phyloP scores from a whole-genome alignment of 352 stramenopile genomes.

The Globisporangium emineosum region DNA sequence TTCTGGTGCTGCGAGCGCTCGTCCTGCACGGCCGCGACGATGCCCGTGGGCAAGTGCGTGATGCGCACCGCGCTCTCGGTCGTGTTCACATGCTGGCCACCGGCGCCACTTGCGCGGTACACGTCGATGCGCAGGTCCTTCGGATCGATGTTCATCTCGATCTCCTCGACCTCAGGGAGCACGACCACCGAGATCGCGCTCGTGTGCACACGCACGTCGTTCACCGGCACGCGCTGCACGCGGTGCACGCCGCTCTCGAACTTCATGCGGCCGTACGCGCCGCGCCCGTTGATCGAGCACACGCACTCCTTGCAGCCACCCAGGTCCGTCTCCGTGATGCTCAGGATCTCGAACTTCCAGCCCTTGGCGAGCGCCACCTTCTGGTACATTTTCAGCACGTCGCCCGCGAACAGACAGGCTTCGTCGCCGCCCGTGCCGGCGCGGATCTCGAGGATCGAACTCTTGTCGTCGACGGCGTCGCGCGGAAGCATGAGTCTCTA shows the following conservation, averaged over 20 bases:
- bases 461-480: conserved; percentile 92
- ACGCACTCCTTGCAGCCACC: conserved; percentile 85
- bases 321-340: conserved; percentile 76
- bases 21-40: conserved; percentile 86
- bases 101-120: conserved; percentile 95
- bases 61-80: conserved; percentile 97
- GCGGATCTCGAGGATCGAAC: conserved; percentile 97
- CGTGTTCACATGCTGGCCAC: conserved; percentile 99
- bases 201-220: conserved; percentile 96
- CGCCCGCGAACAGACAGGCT: conserved; percentile 94
- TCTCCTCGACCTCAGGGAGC: conserved; percentile 89
- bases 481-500: conserved; percentile 74
- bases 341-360: conserved; percentile 92
- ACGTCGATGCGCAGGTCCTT: conserved; percentile 98
- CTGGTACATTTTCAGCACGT: conserved; percentile 93
- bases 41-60: conserved; percentile 96
- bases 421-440: conserved; percentile 96
- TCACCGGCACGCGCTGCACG: conserved; percentile 96
- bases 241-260: conserved; percentile 98
- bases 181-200: conserved; percentile 97
- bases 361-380: conserved; percentile 79
- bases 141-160: conserved; percentile 86
- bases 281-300: conserved; percentile 60
- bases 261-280: conserved; percentile 96
- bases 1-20: conserved; percentile 98